Evolutionary conservation across 2,329 filamentous ascomycete genomes (phyloP).

Genomic region (Septoria petroselini): DNA sequence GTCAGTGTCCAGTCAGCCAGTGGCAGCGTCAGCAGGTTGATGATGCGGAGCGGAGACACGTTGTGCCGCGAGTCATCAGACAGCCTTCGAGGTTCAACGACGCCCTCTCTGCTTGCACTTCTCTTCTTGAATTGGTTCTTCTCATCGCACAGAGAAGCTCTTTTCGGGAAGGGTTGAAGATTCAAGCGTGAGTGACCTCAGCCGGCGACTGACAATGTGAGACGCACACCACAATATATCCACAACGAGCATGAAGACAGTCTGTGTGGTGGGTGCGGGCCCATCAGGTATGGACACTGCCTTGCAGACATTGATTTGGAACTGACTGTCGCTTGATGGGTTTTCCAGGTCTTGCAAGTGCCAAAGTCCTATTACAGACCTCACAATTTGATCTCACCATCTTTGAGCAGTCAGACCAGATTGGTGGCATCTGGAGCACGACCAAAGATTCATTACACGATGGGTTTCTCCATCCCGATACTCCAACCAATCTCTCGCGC

Average conservation of each 20-base stretch:
- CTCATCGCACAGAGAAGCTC: no score
- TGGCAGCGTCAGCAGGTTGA: neutral
- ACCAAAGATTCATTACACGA: conserved; percentile 28
- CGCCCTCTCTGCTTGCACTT: neutral
- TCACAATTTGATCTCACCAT: conserved; percentile 64
- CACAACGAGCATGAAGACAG: conserved; percentile 28
- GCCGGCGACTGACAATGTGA: no score
- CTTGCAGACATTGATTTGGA: no score
- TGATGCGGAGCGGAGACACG: conserved; percentile 1
- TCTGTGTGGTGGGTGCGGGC: conserved; percentile 46
- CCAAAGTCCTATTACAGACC: conserved; percentile 65
- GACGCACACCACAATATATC: no score
- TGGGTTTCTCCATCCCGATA: conserved; percentile 61
- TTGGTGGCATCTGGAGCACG: conserved; percentile 76
- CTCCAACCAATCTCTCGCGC: conserved; percentile 68
- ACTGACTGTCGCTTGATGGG: no score
- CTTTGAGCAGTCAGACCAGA: conserved; percentile 62
- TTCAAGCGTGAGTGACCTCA: no score
- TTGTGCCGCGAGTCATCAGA: no score
- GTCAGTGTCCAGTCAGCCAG: no score
- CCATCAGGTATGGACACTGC: conserved; percentile 33
- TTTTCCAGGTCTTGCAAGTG: conserved; percentile 41
- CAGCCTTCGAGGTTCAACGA: neutral
- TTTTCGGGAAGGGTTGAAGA: no score
- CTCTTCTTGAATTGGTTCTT: neutral